Conservation (phyloP, 129 eudicot genomes). For the Escallonia rubra region DNA sequence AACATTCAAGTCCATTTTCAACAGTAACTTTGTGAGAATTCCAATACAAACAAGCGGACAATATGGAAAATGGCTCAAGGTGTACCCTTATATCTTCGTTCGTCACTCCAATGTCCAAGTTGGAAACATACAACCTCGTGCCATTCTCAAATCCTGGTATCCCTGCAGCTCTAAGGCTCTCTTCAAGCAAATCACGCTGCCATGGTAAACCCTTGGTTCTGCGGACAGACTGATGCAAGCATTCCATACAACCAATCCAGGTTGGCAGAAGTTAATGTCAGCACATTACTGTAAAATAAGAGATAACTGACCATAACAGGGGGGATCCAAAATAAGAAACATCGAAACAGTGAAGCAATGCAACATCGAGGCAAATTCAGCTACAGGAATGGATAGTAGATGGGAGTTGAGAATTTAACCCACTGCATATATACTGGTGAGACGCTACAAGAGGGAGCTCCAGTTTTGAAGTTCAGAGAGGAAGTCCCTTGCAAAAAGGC, state of each 20-base stretch:
- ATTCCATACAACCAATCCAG: conserved; percentile 43
- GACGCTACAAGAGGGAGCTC: conserved; percentile 55
- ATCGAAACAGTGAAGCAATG: conserved; percentile 30
- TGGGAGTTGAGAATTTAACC: conserved; percentile 38
- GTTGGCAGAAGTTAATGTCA: conserved; percentile 49
- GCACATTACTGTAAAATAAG: conserved; percentile 41
- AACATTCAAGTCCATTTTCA: conserved; percentile 30
- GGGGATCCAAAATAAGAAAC: no score
- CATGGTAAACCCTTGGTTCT: conserved; percentile 66
- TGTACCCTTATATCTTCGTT: conserved; percentile 98
- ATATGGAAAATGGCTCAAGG: conserved; percentile 22
- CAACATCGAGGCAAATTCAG: conserved; percentile 35
- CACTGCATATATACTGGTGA: conserved; percentile 34
- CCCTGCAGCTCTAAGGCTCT: conserved; percentile 80
- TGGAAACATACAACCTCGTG: conserved; percentile 67
- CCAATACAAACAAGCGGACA: conserved; percentile 2
- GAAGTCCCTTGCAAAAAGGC: conserved; percentile 48
- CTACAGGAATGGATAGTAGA: conserved; percentile 30
- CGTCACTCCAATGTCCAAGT: conserved; percentile 81
- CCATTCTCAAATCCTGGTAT: conserved; percentile 62
- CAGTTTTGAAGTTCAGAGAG: conserved; percentile 57
- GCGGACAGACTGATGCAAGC: conserved; percentile 77
- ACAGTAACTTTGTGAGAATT: conserved; percentile 19
- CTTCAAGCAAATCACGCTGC: conserved; percentile 86
- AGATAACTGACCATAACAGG: neutral